Evolutionary conservation across 2,329 filamentous ascomycete species (phyloP).

Genomic region (Pyrenophora teres): DNA sequence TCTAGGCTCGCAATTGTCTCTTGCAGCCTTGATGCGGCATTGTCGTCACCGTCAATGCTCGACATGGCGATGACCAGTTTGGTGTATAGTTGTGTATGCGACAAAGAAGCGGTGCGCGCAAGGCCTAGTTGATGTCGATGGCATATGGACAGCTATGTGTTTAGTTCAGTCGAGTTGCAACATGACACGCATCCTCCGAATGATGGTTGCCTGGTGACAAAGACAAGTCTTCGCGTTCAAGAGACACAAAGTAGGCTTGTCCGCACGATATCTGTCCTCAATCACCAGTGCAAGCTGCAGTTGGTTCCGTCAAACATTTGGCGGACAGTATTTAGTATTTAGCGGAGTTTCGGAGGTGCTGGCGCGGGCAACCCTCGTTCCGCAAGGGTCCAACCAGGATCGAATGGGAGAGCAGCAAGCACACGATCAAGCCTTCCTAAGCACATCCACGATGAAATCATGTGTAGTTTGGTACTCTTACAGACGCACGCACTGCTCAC

Average conservation of each 20-base stretch:
- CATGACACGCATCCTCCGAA: conserved; percentile 34
- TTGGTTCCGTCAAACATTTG: conserved; percentile 11
- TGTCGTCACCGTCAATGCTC: conserved; percentile 30
- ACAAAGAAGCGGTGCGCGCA: conserved; percentile 19
- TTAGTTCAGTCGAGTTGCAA: conserved; percentile 30
- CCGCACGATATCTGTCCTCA: conserved; percentile 3
- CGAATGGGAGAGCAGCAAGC: conserved; percentile 3
- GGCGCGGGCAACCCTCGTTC: conserved; percentile 3
- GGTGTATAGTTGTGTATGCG: conserved; percentile 13
- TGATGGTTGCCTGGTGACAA: conserved; percentile 13
- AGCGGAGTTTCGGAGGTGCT: conserved; percentile 24
- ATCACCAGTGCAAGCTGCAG: not conserved
- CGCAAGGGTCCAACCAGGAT: conserved; percentile 5
- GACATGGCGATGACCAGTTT: conserved; percentile 31
- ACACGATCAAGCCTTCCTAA: not conserved
- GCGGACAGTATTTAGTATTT: conserved; percentile 10
- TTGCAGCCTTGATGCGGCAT: conserved; percentile 29
- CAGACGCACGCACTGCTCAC: conserved; percentile 16
- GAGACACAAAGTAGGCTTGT: not conserved
- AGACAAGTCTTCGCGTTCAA: not conserved
- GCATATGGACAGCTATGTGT: conserved; percentile 33
- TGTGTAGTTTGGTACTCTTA: conserved; percentile 17
- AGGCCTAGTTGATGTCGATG: conserved; percentile 28
- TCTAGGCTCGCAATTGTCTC: conserved; percentile 28
- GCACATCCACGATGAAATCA: not conserved